phyloP scores from a whole-genome alignment of 257 asterid species.

The Marsdenia floribunda region DNA sequence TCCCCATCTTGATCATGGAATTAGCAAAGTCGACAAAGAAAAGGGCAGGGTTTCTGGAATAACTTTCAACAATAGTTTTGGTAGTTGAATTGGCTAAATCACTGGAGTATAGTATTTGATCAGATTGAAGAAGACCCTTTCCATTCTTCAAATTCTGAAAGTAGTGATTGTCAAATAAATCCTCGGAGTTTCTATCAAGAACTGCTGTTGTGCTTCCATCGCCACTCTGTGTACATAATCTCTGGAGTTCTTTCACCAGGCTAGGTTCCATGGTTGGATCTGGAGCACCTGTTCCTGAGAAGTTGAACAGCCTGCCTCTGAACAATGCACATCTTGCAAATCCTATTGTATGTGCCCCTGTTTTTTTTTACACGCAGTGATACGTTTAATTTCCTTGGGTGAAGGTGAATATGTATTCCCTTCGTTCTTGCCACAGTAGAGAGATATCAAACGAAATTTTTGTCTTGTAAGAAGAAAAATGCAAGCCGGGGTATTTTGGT shows the following conservation, averaged over 20 bases:
- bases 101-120: slow-evolving; percentile 49
- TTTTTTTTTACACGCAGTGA: too few species aligned
- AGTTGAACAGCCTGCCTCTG: slow-evolving; percentile 56
- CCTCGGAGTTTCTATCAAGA: slow-evolving; percentile 56
- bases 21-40: slow-evolving; percentile 56
- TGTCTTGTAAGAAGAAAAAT: too few species aligned
- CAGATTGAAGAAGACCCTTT: slow-evolving; percentile 63
- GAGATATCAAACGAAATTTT: too few species aligned
- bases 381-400: too few species aligned
- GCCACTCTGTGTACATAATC: slow-evolving; percentile 41
- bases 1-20: slow-evolving; percentile 76
- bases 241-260: slow-evolving; percentile 41
- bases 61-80: slow-evolving; percentile 39
- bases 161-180: slow-evolving; percentile 66
- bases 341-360: slow-evolving; percentile 82
- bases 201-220: slow-evolving; percentile 64
- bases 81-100: slow-evolving; percentile 41
- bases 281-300: slow-evolving; percentile 64
- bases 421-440: too few species aligned
- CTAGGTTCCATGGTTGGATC: slow-evolving; percentile 48
- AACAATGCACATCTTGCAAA: slow-evolving; percentile 48
- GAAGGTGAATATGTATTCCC: too few species aligned
- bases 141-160: slow-evolving; percentile 51
- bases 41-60: slow-evolving; percentile 30
- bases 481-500: too few species aligned